phyloP scores from a whole-genome alignment of 2,329 filamentous ascomycete genomes.

The Colletotrichum sp. region DNA sequence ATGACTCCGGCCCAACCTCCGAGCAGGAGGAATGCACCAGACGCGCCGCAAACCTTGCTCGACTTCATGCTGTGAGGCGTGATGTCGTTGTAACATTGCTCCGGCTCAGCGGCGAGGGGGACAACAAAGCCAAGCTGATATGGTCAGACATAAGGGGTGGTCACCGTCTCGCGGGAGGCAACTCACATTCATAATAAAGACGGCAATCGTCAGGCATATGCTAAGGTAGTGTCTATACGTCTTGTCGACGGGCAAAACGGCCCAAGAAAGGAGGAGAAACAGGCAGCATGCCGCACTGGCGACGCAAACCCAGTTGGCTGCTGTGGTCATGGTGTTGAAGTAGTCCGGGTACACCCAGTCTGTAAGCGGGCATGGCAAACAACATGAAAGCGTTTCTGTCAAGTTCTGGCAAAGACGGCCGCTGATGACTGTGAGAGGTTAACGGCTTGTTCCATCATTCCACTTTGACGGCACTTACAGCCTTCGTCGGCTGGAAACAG shows the following conservation, averaged over 20 bases:
- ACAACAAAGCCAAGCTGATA: slow-evolving; percentile 85
- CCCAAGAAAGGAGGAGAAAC: slow-evolving; percentile 82
- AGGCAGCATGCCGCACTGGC: slow-evolving; percentile 72
- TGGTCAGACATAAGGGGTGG: background rate
- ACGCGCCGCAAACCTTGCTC: slow-evolving; percentile 82
- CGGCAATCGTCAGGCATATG: slow-evolving; percentile 79
- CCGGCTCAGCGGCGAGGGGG: slow-evolving; percentile 77
- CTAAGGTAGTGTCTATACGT: slow-evolving; percentile 93
- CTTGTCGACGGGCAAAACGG: slow-evolving; percentile 81
- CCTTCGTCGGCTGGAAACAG: slow-evolving; percentile 66
- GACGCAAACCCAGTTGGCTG: slow-evolving; percentile 85
- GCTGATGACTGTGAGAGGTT: slow-evolving; percentile 51
- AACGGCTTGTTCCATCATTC: slow-evolving; percentile 30
- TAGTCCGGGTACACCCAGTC: slow-evolving; percentile 73
- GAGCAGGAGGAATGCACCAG: slow-evolving; percentile 83
- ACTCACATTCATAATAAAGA: slow-evolving; percentile 81
- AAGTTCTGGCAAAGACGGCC: slow-evolving; percentile 60
- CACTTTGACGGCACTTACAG: slow-evolving; percentile 58
- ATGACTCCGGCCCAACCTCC: slow-evolving; percentile 85
- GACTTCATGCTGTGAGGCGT: slow-evolving; percentile 93
- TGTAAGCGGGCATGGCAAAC: slow-evolving; percentile 87
- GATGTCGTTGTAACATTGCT: slow-evolving; percentile 87
- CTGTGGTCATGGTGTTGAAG: slow-evolving; percentile 63
- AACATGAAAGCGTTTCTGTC: slow-evolving; percentile 67
- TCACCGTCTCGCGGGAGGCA: background rate